Evolutionary conservation across 352 stramenopile species (phyloP).

Genomic region (Halophytophthora batemanensis): DNA sequence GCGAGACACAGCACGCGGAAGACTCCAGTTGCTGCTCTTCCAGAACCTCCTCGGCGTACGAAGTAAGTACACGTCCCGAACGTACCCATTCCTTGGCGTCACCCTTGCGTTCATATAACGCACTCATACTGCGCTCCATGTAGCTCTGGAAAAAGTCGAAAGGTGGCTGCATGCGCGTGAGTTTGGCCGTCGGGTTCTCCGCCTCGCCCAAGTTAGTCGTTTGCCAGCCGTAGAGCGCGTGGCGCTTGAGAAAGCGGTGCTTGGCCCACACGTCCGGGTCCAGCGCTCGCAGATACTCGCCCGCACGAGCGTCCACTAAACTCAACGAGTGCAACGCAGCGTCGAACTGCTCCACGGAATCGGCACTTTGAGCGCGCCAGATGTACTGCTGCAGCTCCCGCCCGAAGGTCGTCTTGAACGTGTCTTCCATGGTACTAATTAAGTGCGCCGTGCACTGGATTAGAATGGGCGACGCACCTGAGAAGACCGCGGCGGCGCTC

Average conservation of each 20-base stretch:
- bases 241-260: slow-evolving; percentile 30
- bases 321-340: slow-evolving; percentile 16
- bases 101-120: slow-evolving; percentile 41
- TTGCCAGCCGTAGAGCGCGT: slow-evolving; percentile 38
- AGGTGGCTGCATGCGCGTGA: slow-evolving; percentile 22
- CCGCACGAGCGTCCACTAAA: slow-evolving; percentile 13
- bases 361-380: slow-evolving; percentile 26
- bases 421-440: slow-evolving; percentile 25
- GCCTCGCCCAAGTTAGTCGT: slow-evolving; percentile 26
- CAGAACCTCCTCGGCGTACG: slow-evolving; percentile 32
- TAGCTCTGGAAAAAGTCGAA: slow-evolving; percentile 49
- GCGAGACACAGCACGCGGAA: slow-evolving; percentile 33
- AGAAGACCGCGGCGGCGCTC: slow-evolving; percentile 23
- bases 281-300: slow-evolving; percentile 20
- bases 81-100: slow-evolving; percentile 26
- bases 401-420: slow-evolving; percentile 25
- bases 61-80: slow-evolving; percentile 22
- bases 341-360: slow-evolving; percentile 31
- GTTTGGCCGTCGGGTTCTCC: slow-evolving; percentile 15
- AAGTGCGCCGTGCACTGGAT: slow-evolving; percentile 39
- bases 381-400: slow-evolving; percentile 21
- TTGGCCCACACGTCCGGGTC: slow-evolving; percentile 37
- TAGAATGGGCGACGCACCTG: slow-evolving; percentile 28
- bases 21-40: slow-evolving; percentile 29
- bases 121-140: slow-evolving; percentile 44